A percentile compares a stretch with the other conserved stretches of the same genome.
phyloP scores from a whole-genome alignment of 2,329 filamentous ascomycete species.

The Aureobasidium pullulans region DNA sequence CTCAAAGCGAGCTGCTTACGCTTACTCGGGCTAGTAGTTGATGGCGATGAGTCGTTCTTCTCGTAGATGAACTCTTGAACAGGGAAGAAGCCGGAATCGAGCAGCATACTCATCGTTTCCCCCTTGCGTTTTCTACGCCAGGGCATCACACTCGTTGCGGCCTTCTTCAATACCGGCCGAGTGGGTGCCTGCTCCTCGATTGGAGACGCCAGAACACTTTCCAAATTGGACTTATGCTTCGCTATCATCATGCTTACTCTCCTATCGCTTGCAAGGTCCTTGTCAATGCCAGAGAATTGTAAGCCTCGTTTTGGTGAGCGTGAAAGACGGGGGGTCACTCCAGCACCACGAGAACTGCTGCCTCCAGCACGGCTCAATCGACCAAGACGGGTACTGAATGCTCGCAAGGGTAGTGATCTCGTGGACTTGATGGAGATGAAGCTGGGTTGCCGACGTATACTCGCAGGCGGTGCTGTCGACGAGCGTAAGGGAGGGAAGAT shows the following conservation, averaged over 20 bases:
- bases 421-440: not conserved
- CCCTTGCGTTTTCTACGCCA: conserved; percentile 5
- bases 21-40: not conserved
- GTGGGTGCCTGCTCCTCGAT: not conserved
- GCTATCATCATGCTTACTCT: not conserved
- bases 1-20: conserved; percentile 7
- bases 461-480: conserved; percentile 3
- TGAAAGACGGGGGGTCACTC: not conserved
- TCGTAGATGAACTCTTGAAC: conserved; percentile 10
- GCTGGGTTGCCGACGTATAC: not conserved
- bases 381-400: not conserved
- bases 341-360: not conserved
- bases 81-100: conserved; percentile 25
- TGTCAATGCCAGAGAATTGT: conserved; percentile 8
- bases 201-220: not conserved
- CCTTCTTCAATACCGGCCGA: not conserved
- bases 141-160: not conserved
- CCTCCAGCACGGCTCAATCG: not conserved
- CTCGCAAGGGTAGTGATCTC: not conserved
- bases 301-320: not conserved
- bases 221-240: not conserved
- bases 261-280: not conserved
- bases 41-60: not conserved
- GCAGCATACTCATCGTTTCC: conserved; percentile 26
- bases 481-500: conserved; percentile 6